Evolutionary conservation across 352 stramenopile genomes (phyloP).

Genomic region (Globisporangium nunn): DNA sequence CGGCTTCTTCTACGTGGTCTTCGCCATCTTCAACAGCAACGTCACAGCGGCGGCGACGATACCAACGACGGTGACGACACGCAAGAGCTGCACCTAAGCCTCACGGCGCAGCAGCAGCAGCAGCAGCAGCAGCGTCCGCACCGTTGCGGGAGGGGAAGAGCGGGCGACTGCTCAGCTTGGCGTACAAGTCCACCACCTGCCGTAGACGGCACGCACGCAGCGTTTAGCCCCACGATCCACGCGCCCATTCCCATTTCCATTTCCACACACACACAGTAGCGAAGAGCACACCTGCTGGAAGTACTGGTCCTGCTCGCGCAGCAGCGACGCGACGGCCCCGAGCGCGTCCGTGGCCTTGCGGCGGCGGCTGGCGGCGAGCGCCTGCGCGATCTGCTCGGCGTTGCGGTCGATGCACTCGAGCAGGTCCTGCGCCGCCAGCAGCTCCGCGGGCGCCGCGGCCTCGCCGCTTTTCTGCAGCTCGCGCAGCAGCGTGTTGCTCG

Average conservation of each 20-base stretch:
- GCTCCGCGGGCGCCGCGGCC: conserved; percentile 27
- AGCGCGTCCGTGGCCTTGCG: conserved; percentile 13
- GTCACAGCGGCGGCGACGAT: no score
- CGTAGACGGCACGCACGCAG: not conserved
- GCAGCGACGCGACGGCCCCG: conserved; percentile 34
- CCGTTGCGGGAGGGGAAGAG: conserved; percentile 4
- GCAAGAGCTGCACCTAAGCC: no score
- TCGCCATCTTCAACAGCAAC: no score
- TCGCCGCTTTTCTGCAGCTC: conserved; percentile 19
- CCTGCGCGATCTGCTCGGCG: conserved; percentile 53
- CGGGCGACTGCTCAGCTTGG: conserved; percentile 29
- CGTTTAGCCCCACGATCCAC: no score
- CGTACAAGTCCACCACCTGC: conserved; percentile 33
- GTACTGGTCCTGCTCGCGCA: conserved; percentile 54
- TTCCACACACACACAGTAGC: not conserved
- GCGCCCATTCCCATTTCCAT: not conserved
- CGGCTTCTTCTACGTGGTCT: no score
- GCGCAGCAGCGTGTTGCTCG: conserved; percentile 26
- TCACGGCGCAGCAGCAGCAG: not conserved
- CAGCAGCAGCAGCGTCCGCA: not conserved
- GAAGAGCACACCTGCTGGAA: conserved; percentile 22
- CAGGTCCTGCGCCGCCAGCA: conserved; percentile 52
- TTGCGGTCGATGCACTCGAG: conserved; percentile 67
- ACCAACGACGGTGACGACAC: no score
- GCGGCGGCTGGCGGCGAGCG: conserved; percentile 30